Conservation (phyloP, 78 protist species). For the Dictyostelium intermedium region DNA sequence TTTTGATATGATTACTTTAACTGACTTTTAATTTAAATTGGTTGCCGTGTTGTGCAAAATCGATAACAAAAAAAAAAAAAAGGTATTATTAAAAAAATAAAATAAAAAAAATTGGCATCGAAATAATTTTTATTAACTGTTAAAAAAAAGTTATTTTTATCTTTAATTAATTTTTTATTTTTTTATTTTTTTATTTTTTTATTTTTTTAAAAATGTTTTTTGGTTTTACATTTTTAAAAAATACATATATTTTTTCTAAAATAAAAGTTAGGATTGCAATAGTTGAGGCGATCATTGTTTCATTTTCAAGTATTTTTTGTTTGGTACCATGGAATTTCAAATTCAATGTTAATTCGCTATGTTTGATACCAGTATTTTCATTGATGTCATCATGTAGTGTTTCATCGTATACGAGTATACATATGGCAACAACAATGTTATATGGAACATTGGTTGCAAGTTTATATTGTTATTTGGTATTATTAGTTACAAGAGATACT, state of each 20-base stretch:
- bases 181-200: too few relatives aligned
- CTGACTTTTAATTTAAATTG: background rate
- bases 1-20: background rate
- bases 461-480: background rate
- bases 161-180: too few relatives aligned
- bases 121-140: too few relatives aligned
- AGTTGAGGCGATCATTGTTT: background rate
- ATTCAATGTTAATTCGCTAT: background rate
- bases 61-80: too few relatives aligned
- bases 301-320: background rate
- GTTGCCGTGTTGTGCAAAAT: too few relatives aligned
- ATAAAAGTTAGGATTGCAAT: background rate
- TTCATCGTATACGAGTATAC: background rate
- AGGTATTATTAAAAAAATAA: too few relatives aligned
- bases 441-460: background rate
- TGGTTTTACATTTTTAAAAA: background rate
- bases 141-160: too few relatives aligned
- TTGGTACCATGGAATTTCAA: conserved; percentile 1
- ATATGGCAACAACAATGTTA: background rate
- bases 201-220: background rate
- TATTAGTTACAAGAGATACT: background rate
- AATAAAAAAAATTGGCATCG: too few relatives aligned
- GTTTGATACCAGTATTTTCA: conserved; percentile 39
- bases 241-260: background rate
- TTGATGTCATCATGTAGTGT: background rate